These are phyloP conservation scores for Fusarium hainanense DNA, from an alignment of 2,329 filamentous ascomycete genomes.

Conservation along the genomic window DNA sequence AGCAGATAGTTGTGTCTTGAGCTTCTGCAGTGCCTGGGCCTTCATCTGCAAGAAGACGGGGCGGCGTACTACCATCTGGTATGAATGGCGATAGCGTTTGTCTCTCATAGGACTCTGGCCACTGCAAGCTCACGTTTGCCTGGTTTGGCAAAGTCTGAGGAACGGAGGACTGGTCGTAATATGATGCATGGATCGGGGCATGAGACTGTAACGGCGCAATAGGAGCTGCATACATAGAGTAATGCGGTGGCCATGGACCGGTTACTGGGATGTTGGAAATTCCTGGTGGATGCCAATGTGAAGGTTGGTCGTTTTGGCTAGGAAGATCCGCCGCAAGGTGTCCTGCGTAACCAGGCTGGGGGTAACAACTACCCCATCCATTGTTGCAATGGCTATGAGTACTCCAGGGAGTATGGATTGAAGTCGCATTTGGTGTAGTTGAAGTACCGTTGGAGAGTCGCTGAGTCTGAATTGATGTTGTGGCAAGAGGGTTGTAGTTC, in stretches of 20 bases:
- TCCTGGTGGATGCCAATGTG: fast-evolving
- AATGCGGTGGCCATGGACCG: fast-evolving
- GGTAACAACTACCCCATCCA: fast-evolving
- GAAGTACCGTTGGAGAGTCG: neutral
- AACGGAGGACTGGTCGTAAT: neutral
- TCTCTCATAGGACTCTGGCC: neutral
- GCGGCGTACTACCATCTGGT: fast-evolving
- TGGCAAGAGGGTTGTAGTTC: neutral
- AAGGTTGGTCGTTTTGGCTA: fast-evolving
- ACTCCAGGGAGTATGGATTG: neutral
- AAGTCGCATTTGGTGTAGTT: neutral
- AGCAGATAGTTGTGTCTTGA: constrained; percentile 1
- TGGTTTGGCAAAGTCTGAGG: neutral
- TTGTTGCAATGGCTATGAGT: neutral
- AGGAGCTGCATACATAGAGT: too few species aligned
- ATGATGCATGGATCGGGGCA: fast-evolving
- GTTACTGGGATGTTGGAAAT: fast-evolving
- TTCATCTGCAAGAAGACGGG: too few species aligned
- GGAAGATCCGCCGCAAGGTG: neutral
- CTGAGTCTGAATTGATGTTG: fast-evolving
- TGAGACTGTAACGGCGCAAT: neutral
- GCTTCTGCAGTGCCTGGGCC: fast-evolving
- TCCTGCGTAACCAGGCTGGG: neutral
- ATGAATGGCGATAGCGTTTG: neutral
- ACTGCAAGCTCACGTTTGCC: neutral